These are phyloP conservation scores for Pseudopediastrum boryanum DNA, from an alignment of 139 green algal genomes.

Conservation along the genomic window DNA sequence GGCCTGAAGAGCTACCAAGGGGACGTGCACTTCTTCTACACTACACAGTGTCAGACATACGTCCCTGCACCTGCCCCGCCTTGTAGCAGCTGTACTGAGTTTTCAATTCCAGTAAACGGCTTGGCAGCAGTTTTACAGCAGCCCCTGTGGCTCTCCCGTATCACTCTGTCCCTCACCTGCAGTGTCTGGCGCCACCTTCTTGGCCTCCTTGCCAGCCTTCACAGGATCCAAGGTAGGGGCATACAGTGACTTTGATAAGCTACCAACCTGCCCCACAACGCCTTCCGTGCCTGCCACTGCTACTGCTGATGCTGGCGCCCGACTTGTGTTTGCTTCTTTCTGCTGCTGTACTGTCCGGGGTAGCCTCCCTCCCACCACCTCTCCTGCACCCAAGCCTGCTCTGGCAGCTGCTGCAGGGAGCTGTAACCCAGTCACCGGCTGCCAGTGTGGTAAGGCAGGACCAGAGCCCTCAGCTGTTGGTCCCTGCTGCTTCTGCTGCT, in stretches of 20 bases:
- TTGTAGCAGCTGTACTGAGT: background rate
- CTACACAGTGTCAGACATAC: too few relatives aligned
- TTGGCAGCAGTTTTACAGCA: slow-evolving; percentile 31
- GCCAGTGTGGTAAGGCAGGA: background rate
- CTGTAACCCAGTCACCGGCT: slow-evolving; percentile 23
- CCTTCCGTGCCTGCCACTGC: background rate
- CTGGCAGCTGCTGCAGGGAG: background rate
- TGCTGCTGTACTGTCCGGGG: background rate
- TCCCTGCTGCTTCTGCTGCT: slow-evolving; percentile 4
- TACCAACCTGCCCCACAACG: background rate
- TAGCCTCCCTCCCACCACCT: background rate
- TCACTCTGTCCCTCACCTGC: too few relatives aligned
- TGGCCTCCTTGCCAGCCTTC: slow-evolving; percentile 20
- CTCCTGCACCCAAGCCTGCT: background rate
- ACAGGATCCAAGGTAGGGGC: slow-evolving; percentile 17
- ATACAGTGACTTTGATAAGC: background rate
- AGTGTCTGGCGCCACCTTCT: background rate
- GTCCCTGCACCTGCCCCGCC: too few relatives aligned
- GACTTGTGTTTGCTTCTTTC: background rate
- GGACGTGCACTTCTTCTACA: too few relatives aligned
- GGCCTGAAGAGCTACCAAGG: too few relatives aligned
- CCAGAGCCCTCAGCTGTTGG: background rate
- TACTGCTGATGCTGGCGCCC: background rate
- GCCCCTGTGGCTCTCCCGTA: too few relatives aligned
- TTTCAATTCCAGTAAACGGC: slow-evolving; percentile 4